Evolutionary conservation across 352 stramenopile genomes (phyloP), one percentile per base, ranked within the genome.

Genomic region (Elongisporangium prolatum): DNA sequence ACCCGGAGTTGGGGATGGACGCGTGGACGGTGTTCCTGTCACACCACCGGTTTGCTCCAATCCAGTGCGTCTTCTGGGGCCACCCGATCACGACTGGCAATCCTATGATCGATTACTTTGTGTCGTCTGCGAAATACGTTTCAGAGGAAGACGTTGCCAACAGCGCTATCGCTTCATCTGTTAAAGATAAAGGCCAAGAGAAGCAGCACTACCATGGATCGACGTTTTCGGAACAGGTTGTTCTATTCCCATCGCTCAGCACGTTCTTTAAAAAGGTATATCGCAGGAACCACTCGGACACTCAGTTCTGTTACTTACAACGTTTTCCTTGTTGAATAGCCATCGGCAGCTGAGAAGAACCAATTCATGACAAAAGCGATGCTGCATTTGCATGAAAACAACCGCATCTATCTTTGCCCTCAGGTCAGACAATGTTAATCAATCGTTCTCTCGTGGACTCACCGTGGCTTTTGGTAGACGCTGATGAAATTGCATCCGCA

Each of bases 31-130:
- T 94, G 16, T 65, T 84, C 37, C 71, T 88, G 6, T 74, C 85
- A 1, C 87, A 92, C 62, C 72, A 84, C 28, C 78, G 89, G 7
- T 47, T 97, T 6, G 86, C 88, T 14, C 72, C 69, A 0, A 69
- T 95, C 1, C 83, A 93, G 55, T 80, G 83, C 48, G 72, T 89
- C 4, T 95, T 96, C 54, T 97, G 89, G 89, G 89, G 89, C 21
- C 87, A 96, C 53, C 86, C 86, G 16, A 80, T 89, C 54, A 95
- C 87, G 14, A 90, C 78, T 0, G 85, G 75, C 10, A 79, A 86
- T 56, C 64, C 72, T 2, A 57, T 69, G 2, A 91, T 96, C 38
- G 89, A 97, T 63, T 96, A 93, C 53, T 96, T 93, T 54, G 72
- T 97, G 48, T 80, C 72, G 1, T 89, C 79, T 3, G 64, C 74